Percentiles rank a stretch among this genome's conserved stretches.
Evolutionary conservation across 139 green algal genomes (phyloP).

Genomic region (Desmodesmus armatus): DNA sequence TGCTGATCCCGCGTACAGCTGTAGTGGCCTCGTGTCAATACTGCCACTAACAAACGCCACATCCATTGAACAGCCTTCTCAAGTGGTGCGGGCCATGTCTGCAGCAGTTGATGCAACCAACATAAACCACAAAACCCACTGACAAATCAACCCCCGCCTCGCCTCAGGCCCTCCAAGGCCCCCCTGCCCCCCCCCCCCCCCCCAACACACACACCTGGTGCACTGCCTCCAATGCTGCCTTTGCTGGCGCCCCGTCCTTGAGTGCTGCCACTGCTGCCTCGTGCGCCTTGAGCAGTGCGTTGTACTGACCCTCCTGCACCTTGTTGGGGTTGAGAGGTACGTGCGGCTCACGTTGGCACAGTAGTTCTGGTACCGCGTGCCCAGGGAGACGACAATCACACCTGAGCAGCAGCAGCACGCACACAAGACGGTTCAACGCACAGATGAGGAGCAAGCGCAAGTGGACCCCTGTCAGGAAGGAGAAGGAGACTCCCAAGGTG

Average conservation of each 20-base stretch:
- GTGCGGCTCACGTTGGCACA: constrained; percentile 93
- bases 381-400: constrained; percentile 81
- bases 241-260: constrained; percentile 70
- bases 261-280: constrained; percentile 85
- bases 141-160: no score
- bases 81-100: no score
- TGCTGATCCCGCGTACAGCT: no score
- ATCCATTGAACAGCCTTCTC: no score
- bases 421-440: background rate
- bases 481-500: no score
- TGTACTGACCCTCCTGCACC: constrained; percentile 83
- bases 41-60: no score
- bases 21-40: no score
- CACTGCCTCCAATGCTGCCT: constrained; percentile 79
- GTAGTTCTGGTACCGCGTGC: constrained; percentile 90
- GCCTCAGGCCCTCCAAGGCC: background rate
- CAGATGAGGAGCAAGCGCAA: no score
- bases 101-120: no score
- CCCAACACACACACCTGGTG: constrained; percentile 57
- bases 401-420: constrained; percentile 44
- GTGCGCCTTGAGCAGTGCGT: constrained; percentile 75
- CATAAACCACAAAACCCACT: no score
- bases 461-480: no score
- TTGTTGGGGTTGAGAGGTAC: constrained; percentile 90
- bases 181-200: no score